Percentiles rank a stretch among this genome's conserved stretches.
These are phyloP conservation scores for Phanerodontia chrysosporium DNA, from an alignment of 768 basidiomycete species.

Conservation along the genomic window DNA sequence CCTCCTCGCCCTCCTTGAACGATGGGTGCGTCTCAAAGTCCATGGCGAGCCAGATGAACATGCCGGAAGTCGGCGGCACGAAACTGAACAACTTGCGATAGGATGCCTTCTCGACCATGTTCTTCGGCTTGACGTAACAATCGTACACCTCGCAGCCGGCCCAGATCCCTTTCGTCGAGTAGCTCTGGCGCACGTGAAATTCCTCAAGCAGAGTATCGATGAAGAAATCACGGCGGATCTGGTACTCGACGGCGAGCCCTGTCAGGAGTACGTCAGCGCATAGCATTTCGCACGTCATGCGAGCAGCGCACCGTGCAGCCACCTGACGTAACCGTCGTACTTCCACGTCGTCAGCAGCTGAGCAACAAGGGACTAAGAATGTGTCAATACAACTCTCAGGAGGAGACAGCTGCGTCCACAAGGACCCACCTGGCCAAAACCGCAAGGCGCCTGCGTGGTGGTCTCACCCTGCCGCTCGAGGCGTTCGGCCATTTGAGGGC, in stretches of 20 bases:
- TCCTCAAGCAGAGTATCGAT: slow-evolving; percentile 60
- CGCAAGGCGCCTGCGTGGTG: slow-evolving; percentile 65
- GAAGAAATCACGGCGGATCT: slow-evolving; percentile 53
- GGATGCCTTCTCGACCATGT: slow-evolving; percentile 38
- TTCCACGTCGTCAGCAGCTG: slow-evolving; percentile 64
- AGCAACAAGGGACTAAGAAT: slow-evolving; percentile 47
- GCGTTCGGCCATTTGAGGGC: slow-evolving; percentile 70
- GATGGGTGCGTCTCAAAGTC: slow-evolving; percentile 56
- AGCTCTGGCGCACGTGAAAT: slow-evolving; percentile 48
- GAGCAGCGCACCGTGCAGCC: slow-evolving; percentile 56
- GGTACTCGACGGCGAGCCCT: slow-evolving; percentile 56
- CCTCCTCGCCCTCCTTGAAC: slow-evolving; percentile 31
- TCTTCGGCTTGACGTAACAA: slow-evolving; percentile 36
- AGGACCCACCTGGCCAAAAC: slow-evolving; percentile 55
- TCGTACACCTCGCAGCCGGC: slow-evolving; percentile 40
- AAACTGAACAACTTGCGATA: slow-evolving; percentile 52
- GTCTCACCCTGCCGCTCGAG: slow-evolving; percentile 68
- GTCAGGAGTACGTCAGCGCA: not conserved
- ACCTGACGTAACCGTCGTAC: slow-evolving; percentile 67
- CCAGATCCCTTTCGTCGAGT: slow-evolving; percentile 24
- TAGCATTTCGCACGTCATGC: not conserved
- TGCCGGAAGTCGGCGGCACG: slow-evolving; percentile 75
- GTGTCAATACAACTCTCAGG: not conserved
- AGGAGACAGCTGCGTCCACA: not conserved
- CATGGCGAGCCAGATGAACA: slow-evolving; percentile 74